Conservation (phyloP, 1,284 basidiomycete species). For the Omphalotus olearius region DNA sequence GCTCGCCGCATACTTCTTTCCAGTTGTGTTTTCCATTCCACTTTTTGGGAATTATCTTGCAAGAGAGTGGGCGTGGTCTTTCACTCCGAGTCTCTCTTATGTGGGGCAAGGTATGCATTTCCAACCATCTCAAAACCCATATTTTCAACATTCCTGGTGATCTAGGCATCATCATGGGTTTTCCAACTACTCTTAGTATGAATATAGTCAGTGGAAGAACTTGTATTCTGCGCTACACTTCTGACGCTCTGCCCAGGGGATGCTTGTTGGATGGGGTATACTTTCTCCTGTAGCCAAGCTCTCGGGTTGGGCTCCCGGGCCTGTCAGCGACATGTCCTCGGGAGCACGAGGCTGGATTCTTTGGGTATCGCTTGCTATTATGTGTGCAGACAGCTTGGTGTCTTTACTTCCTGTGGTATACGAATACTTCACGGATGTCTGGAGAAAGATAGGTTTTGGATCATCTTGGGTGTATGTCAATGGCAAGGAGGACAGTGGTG, state of each 20-base stretch:
- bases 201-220: conserved; percentile 53
- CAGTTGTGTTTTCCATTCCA: conserved; percentile 87
- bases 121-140: neutral
- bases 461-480: conserved; percentile 17
- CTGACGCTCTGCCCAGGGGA: conserved; percentile 50
- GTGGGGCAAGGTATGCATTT: conserved; percentile 72
- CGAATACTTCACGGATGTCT: conserved; percentile 44
- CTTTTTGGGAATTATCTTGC: conserved; percentile 88
- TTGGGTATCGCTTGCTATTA: conserved; percentile 93
- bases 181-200: conserved; percentile 93
- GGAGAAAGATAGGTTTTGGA: conserved; percentile 20
- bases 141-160: conserved; percentile 7
- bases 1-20: conserved; percentile 83
- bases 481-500: conserved; percentile 48
- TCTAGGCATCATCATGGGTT: conserved; percentile 94
- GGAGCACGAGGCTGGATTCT: conserved; percentile 93
- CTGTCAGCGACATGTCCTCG: conserved; percentile 77
- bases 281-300: conserved; percentile 84
- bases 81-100: conserved; percentile 89
- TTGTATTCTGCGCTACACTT: neutral
- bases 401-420: conserved; percentile 73
- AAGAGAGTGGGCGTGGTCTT: conserved; percentile 89
- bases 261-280: conserved; percentile 94
- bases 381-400: conserved; percentile 88
- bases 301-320: conserved; percentile 87